Evolutionary conservation across 2,329 filamentous ascomycete genomes (phyloP), one percentile per base, ranked within the genome.

Genomic region (Fusarium armeniacum): DNA sequence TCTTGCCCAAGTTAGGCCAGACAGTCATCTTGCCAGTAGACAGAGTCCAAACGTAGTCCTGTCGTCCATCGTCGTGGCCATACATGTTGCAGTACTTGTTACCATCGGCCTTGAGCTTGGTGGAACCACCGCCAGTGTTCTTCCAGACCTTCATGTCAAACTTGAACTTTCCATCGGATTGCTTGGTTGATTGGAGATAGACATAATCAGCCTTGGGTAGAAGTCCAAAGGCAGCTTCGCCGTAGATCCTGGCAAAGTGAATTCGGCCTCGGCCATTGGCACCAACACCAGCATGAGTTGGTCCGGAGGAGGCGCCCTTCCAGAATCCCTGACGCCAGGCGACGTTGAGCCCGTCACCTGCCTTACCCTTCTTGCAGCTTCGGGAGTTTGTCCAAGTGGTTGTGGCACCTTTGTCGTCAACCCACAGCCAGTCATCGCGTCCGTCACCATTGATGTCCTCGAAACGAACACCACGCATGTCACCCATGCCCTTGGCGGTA

Each of bases 381-480:
- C 74, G 54, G 4, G 64, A 43, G 57, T 76, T 78, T 36, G 69
- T 76, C 56, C 61, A 73, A 1, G 69, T 75, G 1, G 50, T 58
- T 0, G 69, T 72, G 3, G 32, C 36, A 12, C 76, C 76, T 4
- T 44, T 59, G 7, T 68, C 57, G 15, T 40, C 45, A 11, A 76
- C 51, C 67, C 69, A 76, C 4, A 76, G 12, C 65, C 65, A 76
- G 40, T 77, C 76, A 7, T 66, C 70, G 5, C 76, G 72, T 4
- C 70, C 50, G 10, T 62, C 56, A 1, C 60, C 60, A 46, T 63
- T 67, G 55, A 76, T 69, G 40, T 77, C 75, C 15, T 69, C 64
- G 12, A 75, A 72, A 2, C 63, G 66, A 5, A 76, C 47, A 5
- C 75, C 74, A 11, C 45, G 33, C 18, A 66, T 18, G 35, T 75